Base-by-base conservation (phyloP, 1,284 basidiomycete species). In the Xanthoconium separans region DNA sequence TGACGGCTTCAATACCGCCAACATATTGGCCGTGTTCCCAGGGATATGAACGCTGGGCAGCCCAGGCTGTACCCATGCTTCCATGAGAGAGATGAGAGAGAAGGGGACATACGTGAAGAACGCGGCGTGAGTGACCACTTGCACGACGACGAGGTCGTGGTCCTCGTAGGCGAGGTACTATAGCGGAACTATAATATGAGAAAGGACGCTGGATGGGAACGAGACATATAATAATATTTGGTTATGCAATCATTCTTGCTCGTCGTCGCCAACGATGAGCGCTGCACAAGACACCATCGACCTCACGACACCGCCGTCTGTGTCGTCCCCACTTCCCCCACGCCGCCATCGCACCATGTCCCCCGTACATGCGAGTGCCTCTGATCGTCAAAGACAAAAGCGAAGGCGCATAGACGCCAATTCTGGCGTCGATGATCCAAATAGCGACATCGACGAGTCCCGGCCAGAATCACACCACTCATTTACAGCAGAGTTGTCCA, bases 41-140 rank as follows among this genome's bases (percentile, higher is more conserved):
- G n/a, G n/a, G n/a, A n/a, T n/a, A n/a, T n/a, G n/a, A n/a, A n/a
- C n/a, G n/a, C n/a, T n/a, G 80, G 54, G 83, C 82, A 47, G 85
- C 81, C 96, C 97, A 99, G 0, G 96, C 96, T 2, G 93, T 96
- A 15, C 96, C 96, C 97, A 99, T 99, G 62, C 94, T 95, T 50
- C 44, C 37, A 50, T 41, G 51, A 42, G 55, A 55, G 31, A 44
- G 15, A 2, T 34, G 1, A 34, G 40, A 47, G 42, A n/a, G 8
- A 3, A 56, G 40, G 33, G 24, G 43, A 59, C 63, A 53, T 68
- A 93, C 93, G 89, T 94, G 36, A 99, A 77, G 77, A 99, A 99
- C 1, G 96, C 96, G 13, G 96, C 96, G 65, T 99, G 97, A 0
- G 95, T 98, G 20, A 97, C 95, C 0, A 96, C 96, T 74, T 99